A percentile compares a stretch with the other conserved stretches of the same genome.
These are phyloP conservation scores for Curvularia sp. DNA, from an alignment of 2,329 filamentous ascomycete genomes.

Conservation along the genomic window DNA sequence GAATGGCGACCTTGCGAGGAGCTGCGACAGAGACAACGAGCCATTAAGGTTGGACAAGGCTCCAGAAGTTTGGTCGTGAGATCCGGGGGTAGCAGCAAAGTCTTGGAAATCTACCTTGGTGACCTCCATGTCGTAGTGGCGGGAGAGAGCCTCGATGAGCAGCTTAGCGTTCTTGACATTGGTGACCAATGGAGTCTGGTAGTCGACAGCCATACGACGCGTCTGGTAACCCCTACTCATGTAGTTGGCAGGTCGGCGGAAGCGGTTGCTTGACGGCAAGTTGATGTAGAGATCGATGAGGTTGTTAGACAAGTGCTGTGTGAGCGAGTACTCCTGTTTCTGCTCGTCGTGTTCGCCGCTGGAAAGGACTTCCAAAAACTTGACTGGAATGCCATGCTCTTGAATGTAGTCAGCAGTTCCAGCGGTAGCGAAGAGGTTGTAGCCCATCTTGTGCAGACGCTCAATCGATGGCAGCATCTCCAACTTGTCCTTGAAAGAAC, in stretches of 20 bases:
- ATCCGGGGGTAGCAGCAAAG: conserved; percentile 60
- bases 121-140: conserved; percentile 85
- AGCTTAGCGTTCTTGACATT: conserved; percentile 99
- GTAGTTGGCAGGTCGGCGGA: conserved; percentile 94
- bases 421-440: conserved; percentile 93
- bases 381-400: conserved; percentile 88
- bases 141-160: conserved; percentile 88
- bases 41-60: conserved; percentile 63
- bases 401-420: conserved; percentile 97
- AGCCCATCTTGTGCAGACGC: conserved; percentile 88
- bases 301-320: conserved; percentile 95
- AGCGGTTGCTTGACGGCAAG: conserved; percentile 97
- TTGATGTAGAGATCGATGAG: conserved; percentile 99
- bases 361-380: conserved; percentile 85
- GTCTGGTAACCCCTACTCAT: conserved; percentile 98
- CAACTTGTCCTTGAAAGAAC: conserved; percentile 96
- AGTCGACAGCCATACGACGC: conserved; percentile 95
- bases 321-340: conserved; percentile 95
- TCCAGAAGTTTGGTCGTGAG: conserved; percentile 35
- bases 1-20: conserved; percentile 83
- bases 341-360: conserved; percentile 72
- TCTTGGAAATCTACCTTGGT: conserved; percentile 88
- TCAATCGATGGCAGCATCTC: conserved; percentile 94
- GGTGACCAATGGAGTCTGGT: conserved; percentile 95
- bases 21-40: conserved; percentile 67